Evolutionary conservation across 352 stramenopile species (phyloP).

Genomic region (Globisporangium recalcitrans): DNA sequence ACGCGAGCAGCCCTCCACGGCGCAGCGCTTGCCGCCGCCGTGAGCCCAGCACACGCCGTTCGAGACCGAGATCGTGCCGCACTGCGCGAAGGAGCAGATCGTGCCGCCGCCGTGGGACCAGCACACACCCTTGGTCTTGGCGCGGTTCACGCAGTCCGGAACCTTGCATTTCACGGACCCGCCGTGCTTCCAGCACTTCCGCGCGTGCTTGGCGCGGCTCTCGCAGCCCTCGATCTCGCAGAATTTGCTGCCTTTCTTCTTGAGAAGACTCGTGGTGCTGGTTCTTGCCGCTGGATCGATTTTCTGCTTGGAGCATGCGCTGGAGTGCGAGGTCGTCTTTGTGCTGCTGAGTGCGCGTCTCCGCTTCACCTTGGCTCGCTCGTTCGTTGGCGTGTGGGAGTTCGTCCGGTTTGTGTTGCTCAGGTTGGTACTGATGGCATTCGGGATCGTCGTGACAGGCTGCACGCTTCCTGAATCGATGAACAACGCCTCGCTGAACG

Average conservation of each 20-base stretch:
- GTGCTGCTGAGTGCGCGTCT: background rate
- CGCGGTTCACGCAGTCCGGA: slow-evolving; percentile 41
- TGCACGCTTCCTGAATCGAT: background rate
- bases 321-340: background rate
- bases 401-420: background rate
- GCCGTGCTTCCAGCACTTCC: slow-evolving; percentile 51
- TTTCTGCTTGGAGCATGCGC: background rate
- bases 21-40: slow-evolving; percentile 24
- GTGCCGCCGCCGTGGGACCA: slow-evolving; percentile 60
- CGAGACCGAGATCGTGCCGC: slow-evolving; percentile 44
- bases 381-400: slow-evolving; percentile 7
- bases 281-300: background rate
- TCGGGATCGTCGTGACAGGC: slow-evolving; percentile 18
- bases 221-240: slow-evolving; percentile 47
- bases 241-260: slow-evolving; percentile 53
- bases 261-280: background rate
- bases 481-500: background rate
- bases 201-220: slow-evolving; percentile 47
- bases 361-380: slow-evolving; percentile 12
- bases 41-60: slow-evolving; percentile 54
- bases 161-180: slow-evolving; percentile 60
- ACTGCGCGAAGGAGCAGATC: slow-evolving; percentile 37
- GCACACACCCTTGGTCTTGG: slow-evolving; percentile 57
- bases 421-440: too few species aligned
- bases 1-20: slow-evolving; percentile 18